Evolutionary conservation across 805 yeast genomes (phyloP), one percentile per base, ranked within the genome.

Genomic region (Myxozyma neglecta): DNA sequence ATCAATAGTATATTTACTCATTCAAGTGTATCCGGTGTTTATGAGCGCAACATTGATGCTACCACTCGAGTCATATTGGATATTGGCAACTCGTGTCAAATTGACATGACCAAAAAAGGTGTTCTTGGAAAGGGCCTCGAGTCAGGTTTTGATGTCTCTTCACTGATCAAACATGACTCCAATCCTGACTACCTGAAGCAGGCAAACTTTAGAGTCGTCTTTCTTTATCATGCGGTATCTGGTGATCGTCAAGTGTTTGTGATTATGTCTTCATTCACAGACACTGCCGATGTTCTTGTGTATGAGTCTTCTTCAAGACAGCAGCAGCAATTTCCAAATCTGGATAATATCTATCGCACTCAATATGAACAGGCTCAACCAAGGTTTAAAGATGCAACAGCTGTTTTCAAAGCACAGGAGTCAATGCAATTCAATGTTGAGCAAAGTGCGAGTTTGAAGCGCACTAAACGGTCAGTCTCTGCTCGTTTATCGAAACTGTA

Each of bases 91-190:
- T 79, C 84, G 14, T 88, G 92, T 20, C 79, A 80, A 14, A 87
- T 92, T 65, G 89, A 85, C 65, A 86, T 87, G 49, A 77, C 84
- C 0, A 79, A 82, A 58, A 82, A 89, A n/a, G 97, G 97, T 8
- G 85, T 91, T 0, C 77, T 96, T 9, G 96, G 97, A 7, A 83
- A 82, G 69, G 96, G 97, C 35, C 76, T 94, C 60, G 91, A 89
- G 68, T 81, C 82, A 61, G 99, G 99, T 0, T 96, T 96, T 73
- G 84, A 87, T 13, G 70, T 82, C 59, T 20, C 60, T 37, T 43
- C 60, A 9, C 52, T 75, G 44, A 42, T 57, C 3, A 53, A 56
- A 44, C 51, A 34, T 29, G 53, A 50, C 6, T 82, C 83, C 5
- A 71, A 81, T 13, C 79, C 77, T 3, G 73, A 77, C 47, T 90